These are phyloP conservation scores for Haplographium delicatum DNA, from an alignment of 495 filamentous ascomycete species.

Conservation along the genomic window DNA sequence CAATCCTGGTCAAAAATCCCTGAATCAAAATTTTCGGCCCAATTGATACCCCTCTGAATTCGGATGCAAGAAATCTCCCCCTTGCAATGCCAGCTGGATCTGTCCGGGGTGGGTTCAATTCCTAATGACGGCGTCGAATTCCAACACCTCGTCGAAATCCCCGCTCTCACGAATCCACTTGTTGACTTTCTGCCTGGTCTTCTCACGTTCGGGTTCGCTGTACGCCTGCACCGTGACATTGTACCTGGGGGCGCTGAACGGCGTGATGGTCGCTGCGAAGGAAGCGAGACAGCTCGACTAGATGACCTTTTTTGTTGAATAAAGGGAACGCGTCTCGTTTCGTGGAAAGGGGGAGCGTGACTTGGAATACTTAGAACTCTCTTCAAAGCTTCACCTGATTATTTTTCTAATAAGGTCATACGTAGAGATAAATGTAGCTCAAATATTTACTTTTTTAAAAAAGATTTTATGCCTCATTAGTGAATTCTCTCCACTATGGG, in stretches of 20 bases:
- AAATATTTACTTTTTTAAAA: slow-evolving; percentile 68
- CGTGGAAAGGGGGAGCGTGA: too few relatives aligned
- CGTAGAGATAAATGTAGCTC: slow-evolving; percentile 40
- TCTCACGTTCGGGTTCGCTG: slow-evolving; percentile 48
- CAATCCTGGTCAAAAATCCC: too few relatives aligned
- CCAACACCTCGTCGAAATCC: slow-evolving; percentile 55
- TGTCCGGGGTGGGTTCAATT: slow-evolving; percentile 40
- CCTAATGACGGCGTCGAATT: slow-evolving; percentile 56
- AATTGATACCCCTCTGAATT: slow-evolving; percentile 57
- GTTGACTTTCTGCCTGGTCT: slow-evolving; percentile 55
- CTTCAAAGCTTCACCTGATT: slow-evolving; percentile 45
- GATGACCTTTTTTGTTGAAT: too few relatives aligned
- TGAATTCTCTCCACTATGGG: too few relatives aligned
- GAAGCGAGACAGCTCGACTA: slow-evolving; percentile 51
- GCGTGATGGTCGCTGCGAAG: slow-evolving; percentile 65
- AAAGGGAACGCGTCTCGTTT: too few relatives aligned
- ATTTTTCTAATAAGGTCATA: slow-evolving; percentile 42
- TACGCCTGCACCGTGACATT: slow-evolving; percentile 43
- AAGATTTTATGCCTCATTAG: slow-evolving; percentile 54
- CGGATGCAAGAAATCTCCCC: slow-evolving; percentile 68
- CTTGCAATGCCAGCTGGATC: slow-evolving; percentile 49
- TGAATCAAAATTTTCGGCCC: too few relatives aligned
- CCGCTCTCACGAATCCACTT: slow-evolving; percentile 54
- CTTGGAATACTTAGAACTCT: slow-evolving; percentile 53
- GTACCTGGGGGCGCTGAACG: slow-evolving; percentile 40